phyloP scores from a whole-genome alignment of 371 early-diverging fungal genomes.

The Actinomortierella ambigua region DNA sequence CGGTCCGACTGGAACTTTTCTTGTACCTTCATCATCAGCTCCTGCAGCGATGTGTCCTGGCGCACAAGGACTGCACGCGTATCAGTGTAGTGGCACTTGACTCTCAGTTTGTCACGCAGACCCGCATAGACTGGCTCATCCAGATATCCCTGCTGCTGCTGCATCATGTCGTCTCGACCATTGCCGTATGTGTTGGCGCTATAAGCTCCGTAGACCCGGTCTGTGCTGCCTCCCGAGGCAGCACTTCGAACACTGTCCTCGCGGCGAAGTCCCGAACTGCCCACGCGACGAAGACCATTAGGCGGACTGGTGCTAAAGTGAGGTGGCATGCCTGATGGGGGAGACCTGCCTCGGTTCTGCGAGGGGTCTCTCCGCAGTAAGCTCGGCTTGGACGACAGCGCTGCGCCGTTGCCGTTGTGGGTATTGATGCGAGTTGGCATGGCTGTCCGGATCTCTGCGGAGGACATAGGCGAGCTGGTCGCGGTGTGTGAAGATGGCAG shows the following conservation, averaged over 20 bases:
- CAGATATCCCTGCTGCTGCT: slow-evolving; percentile 10
- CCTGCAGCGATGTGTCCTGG: slow-evolving; percentile 59
- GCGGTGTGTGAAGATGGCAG: too few species aligned
- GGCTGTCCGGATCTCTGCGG: too few species aligned
- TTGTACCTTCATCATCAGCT: slow-evolving; percentile 62
- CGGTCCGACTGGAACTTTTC: slow-evolving; percentile 65
- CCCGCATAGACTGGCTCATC: slow-evolving; percentile 32
- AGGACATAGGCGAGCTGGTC: too few species aligned
- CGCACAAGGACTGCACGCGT: slow-evolving; percentile 76
- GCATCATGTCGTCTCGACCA: slow-evolving; percentile 7
- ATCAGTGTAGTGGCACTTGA: slow-evolving; percentile 81
- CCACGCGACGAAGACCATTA: slow-evolving; percentile 18
- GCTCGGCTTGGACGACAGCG: too few species aligned
- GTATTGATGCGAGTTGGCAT: too few species aligned
- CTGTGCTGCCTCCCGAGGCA: slow-evolving; percentile 11
- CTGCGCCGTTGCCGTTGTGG: too few species aligned
- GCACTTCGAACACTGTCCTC: slow-evolving; percentile 39
- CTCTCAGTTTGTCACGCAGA: slow-evolving; percentile 59
- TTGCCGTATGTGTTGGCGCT: slow-evolving; percentile 2
- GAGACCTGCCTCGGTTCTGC: too few species aligned
- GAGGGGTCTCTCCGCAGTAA: too few species aligned
- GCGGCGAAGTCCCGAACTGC: slow-evolving; percentile 19
- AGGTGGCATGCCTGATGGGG: neutral
- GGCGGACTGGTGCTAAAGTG: slow-evolving; percentile 19
- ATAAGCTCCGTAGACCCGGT: slow-evolving; percentile 14